phyloP scores from a whole-genome alignment of 345 rosid genomes.

The Geranium rotundifolium region DNA sequence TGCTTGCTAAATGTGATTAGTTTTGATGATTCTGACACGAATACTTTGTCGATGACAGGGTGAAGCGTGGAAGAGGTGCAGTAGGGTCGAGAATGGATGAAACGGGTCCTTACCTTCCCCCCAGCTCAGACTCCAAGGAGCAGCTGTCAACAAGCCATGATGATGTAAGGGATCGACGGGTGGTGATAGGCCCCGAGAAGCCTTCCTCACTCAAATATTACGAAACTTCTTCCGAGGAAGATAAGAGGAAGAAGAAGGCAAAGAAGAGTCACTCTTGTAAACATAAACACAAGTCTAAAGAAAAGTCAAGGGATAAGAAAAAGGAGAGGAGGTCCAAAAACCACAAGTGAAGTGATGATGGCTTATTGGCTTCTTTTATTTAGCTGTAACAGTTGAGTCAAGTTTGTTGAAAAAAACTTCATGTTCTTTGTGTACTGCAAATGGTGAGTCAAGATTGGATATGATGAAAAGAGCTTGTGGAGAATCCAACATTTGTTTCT shows the following conservation, averaged over 20 bases:
- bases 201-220: slow-evolving; percentile 19
- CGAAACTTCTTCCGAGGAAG: slow-evolving; percentile 36
- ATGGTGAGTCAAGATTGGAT: too few relatives aligned
- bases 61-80: slow-evolving; percentile 82
- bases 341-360: too few relatives aligned
- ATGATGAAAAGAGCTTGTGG: too few relatives aligned
- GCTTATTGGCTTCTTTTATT: too few relatives aligned
- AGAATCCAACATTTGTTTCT: too few relatives aligned
- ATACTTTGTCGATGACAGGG: slow-evolving; percentile 5
- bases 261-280: slow-evolving; percentile 29
- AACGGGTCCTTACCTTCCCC: slow-evolving; percentile 67
- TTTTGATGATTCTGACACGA: slow-evolving; percentile 1
- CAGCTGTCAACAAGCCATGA: slow-evolving; percentile 16
- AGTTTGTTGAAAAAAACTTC: too few relatives aligned
- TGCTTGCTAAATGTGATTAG: neutral
- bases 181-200: slow-evolving; percentile 44
- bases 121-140: slow-evolving; percentile 16
- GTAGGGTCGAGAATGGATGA: slow-evolving; percentile 92
- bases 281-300: slow-evolving; percentile 26
- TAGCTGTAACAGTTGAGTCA: too few relatives aligned
- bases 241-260: slow-evolving; percentile 27
- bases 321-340: too few relatives aligned
- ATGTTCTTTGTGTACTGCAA: too few relatives aligned
- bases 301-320: slow-evolving; percentile 14
- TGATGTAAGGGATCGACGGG: slow-evolving; percentile 17